These are phyloP conservation scores for Cladosporium sp. DNA, from an alignment of 2,329 filamentous ascomycete species.

Conservation along the genomic window DNA sequence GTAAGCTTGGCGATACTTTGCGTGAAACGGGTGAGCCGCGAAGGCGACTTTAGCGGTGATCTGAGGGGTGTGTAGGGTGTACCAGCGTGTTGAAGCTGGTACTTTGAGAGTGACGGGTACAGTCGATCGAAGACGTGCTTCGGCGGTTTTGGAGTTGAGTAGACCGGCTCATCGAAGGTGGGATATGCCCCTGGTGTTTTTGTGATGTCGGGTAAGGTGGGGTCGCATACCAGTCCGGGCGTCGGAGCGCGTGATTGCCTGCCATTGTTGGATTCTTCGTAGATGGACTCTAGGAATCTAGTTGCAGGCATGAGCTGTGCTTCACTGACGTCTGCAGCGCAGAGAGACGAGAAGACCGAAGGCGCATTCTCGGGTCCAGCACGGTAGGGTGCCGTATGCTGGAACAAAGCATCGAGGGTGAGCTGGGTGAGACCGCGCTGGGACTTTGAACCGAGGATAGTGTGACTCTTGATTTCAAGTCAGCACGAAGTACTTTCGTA, in stretches of 20 bases:
- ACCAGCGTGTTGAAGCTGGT: slow-evolving; percentile 17
- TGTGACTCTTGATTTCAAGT: slow-evolving; percentile 65
- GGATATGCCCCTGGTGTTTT: slow-evolving; percentile 25
- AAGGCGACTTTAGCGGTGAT: slow-evolving; percentile 18
- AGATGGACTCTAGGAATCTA: slow-evolving; percentile 72
- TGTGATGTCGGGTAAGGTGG: slow-evolving; percentile 14
- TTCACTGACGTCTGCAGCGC: slow-evolving; percentile 73
- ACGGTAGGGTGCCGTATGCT: slow-evolving; percentile 67
- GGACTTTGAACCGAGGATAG: slow-evolving; percentile 79
- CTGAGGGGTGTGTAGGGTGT: neutral
- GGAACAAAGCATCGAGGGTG: slow-evolving; percentile 81
- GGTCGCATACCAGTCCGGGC: slow-evolving; percentile 39
- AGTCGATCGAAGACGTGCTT: slow-evolving; percentile 25
- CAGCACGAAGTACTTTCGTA: too few relatives aligned
- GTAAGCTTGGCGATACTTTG: slow-evolving; percentile 26
- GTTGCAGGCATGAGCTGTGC: slow-evolving; percentile 67
- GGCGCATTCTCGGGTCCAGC: slow-evolving; percentile 53
- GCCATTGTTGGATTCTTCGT: slow-evolving; percentile 52
- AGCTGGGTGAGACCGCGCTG: slow-evolving; percentile 90
- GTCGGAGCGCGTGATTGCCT: slow-evolving; percentile 39
- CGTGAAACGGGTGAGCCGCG: slow-evolving; percentile 14
- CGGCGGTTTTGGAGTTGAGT: slow-evolving; percentile 12
- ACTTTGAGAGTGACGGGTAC: slow-evolving; percentile 25
- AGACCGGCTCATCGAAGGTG: slow-evolving; percentile 14
- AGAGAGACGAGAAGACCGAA: slow-evolving; percentile 65